Conservation (phyloP, 768 basidiomycete genomes). For the Hypsizygus marmoreus region DNA sequence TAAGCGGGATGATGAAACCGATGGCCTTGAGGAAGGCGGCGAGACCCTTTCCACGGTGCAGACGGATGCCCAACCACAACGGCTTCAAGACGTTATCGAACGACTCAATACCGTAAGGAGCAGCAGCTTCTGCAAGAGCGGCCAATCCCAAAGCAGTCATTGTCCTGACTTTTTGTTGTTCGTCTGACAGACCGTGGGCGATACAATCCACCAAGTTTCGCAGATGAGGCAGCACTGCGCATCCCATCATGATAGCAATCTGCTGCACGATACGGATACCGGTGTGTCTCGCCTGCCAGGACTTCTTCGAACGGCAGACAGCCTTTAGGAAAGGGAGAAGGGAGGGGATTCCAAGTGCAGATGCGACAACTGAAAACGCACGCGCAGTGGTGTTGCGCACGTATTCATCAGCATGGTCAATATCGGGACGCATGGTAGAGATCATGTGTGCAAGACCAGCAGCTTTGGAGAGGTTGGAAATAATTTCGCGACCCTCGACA, state of each 20-base stretch:
- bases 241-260: slow-evolving; percentile 99
- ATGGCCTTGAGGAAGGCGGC: slow-evolving; percentile 98
- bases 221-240: slow-evolving; percentile 94
- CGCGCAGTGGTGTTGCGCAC: slow-evolving; percentile 99
- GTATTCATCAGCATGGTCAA: slow-evolving; percentile 99
- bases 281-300: slow-evolving; percentile 99
- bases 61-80: slow-evolving; percentile 90
- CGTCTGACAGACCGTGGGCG: slow-evolving; percentile 88
- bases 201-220: slow-evolving; percentile 97
- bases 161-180: slow-evolving; percentile 94
- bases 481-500: slow-evolving; percentile 99
- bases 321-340: slow-evolving; percentile 98
- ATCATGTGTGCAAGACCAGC: slow-evolving; percentile 99
- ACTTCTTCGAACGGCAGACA: slow-evolving; percentile 98
- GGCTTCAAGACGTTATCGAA: slow-evolving; percentile 98
- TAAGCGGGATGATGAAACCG: slow-evolving; percentile 98
- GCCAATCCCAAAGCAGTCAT: slow-evolving; percentile 94
- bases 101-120: slow-evolving; percentile 99
- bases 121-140: slow-evolving; percentile 94
- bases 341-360: slow-evolving; percentile 96
- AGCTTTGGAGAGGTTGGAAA: slow-evolving; percentile 97
- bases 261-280: slow-evolving; percentile 99
- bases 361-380: slow-evolving; percentile 98
- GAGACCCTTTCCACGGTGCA: slow-evolving; percentile 92
- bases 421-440: slow-evolving; percentile 99